A percentile compares a stretch with the other conserved stretches of the same genome.
These are phyloP conservation scores for Lipomyces starkeyi DNA, from an alignment of 805 yeast species.

Conservation along the genomic window DNA sequence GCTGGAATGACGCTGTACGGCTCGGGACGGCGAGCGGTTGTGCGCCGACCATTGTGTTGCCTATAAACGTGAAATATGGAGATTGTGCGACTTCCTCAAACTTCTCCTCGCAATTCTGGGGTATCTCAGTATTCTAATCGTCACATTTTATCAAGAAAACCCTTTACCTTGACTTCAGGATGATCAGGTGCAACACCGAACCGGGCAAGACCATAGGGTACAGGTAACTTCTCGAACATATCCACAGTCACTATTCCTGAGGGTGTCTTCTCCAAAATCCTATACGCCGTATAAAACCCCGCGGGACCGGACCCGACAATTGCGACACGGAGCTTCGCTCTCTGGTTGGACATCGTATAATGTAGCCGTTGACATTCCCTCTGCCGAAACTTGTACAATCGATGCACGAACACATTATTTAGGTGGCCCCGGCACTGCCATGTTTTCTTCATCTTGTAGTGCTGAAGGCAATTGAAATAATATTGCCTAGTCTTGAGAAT, in stretches of 20 bases:
- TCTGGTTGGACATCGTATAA: not conserved
- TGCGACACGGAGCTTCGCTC: constrained; percentile 54
- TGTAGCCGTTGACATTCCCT: not conserved
- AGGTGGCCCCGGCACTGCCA: not conserved
- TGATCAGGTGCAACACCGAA: constrained; percentile 99
- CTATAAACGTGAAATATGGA: constrained; percentile 61
- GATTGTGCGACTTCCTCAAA: constrained; percentile 58
- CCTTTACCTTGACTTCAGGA: constrained; percentile 77
- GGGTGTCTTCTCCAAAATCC: constrained; percentile 59
- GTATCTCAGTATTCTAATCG: not conserved
- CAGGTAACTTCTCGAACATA: constrained; percentile 81
- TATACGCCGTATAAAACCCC: constrained; percentile 87
- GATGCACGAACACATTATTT: not conserved
- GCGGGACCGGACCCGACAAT: constrained; percentile 97
- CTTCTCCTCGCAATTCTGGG: constrained; percentile 60
- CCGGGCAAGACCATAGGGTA: constrained; percentile 89
- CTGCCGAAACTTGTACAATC: not conserved
- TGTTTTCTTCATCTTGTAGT: not conserved
- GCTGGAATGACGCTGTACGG: not conserved
- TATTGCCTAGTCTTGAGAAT: not conserved
- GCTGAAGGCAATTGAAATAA: not conserved
- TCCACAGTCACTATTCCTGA: constrained; percentile 58
- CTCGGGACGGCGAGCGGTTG: not conserved
- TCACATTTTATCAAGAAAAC: not conserved
- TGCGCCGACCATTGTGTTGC: constrained; percentile 73